Evolutionary conservation across 306 rosid genomes (phyloP).

Genomic region (Glycyrrhiza uralensis): DNA sequence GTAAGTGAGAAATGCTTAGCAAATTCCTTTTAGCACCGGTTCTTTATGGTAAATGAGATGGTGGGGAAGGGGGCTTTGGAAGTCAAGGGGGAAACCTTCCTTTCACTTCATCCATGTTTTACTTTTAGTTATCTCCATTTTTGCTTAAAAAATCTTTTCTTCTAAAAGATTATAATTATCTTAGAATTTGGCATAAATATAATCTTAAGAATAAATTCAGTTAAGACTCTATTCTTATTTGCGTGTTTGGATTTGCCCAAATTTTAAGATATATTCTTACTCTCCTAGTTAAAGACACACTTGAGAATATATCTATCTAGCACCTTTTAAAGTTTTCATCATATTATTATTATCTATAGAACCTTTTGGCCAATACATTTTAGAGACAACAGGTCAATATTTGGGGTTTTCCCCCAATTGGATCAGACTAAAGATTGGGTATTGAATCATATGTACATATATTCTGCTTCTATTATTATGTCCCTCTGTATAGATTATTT

Average conservation of each 20-base stretch:
- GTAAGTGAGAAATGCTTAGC: conserved; percentile 47
- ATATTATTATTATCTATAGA: neutral
- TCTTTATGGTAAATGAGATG: neutral
- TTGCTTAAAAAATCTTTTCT: neutral
- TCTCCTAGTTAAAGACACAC: neutral
- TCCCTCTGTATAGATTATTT: conserved; percentile 1
- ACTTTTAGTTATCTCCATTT: neutral
- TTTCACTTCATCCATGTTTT: neutral
- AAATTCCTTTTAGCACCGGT: conserved; percentile 6
- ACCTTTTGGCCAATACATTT: conserved; percentile 3
- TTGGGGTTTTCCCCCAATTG: neutral
- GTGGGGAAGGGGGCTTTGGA: neutral
- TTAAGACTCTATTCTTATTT: too few relatives aligned
- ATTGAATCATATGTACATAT: neutral
- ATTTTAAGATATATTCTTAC: too few relatives aligned
- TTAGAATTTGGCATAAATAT: too few relatives aligned
- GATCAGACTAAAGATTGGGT: neutral
- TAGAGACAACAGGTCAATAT: neutral
- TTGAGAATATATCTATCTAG: neutral
- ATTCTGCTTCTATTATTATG: conserved; percentile 1
- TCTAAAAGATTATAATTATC: neutral
- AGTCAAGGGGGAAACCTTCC: neutral
- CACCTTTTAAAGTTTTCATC: conserved; percentile 1
- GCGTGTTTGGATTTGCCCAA: too few relatives aligned
- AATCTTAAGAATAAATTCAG: too few relatives aligned